Percentiles rank a stretch among this genome's conserved stretches.
Conservation (phyloP, 768 basidiomycete species). For the Tulasnella sp. region DNA sequence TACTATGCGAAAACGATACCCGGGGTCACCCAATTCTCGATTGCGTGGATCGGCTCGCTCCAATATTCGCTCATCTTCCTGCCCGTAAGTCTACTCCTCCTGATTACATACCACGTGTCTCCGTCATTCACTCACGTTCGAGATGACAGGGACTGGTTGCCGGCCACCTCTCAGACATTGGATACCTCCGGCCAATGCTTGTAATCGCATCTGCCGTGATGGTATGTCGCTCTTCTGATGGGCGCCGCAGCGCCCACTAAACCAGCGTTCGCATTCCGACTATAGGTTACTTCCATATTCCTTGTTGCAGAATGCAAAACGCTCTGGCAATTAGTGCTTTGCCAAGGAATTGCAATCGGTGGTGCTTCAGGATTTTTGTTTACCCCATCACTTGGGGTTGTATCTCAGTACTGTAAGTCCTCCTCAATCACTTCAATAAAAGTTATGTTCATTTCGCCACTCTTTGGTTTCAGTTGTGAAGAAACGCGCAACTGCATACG, state of each 20-base stretch:
- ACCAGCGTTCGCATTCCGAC: neutral
- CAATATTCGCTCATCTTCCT: slow-evolving; percentile 21
- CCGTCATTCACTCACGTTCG: neutral
- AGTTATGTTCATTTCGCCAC: neutral
- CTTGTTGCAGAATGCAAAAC: slow-evolving; percentile 20
- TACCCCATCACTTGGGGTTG: neutral
- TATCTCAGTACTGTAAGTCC: slow-evolving; percentile 19
- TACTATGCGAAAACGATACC: slow-evolving; percentile 6
- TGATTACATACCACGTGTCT: neutral
- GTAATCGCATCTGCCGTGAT: neutral
- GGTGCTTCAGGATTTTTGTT: slow-evolving; percentile 3
- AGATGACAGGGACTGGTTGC: slow-evolving; percentile 11
- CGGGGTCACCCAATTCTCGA: neutral
- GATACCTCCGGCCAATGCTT: slow-evolving; percentile 2
- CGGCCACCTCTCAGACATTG: slow-evolving; percentile 13
- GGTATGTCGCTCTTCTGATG: neutral
- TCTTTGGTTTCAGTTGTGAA: neutral
- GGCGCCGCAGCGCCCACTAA: neutral
- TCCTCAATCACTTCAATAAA: neutral
- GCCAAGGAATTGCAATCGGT: slow-evolving; percentile 20
- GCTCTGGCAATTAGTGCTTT: slow-evolving; percentile 19
- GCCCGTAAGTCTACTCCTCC: neutral
- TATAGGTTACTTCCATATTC: slow-evolving; percentile 18
- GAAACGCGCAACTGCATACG: neutral
- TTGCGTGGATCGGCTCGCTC: slow-evolving; percentile 23